Evolutionary conservation across 192 early-diverging fungal species (phyloP).

Genomic region (Lobosporangium transversale): DNA sequence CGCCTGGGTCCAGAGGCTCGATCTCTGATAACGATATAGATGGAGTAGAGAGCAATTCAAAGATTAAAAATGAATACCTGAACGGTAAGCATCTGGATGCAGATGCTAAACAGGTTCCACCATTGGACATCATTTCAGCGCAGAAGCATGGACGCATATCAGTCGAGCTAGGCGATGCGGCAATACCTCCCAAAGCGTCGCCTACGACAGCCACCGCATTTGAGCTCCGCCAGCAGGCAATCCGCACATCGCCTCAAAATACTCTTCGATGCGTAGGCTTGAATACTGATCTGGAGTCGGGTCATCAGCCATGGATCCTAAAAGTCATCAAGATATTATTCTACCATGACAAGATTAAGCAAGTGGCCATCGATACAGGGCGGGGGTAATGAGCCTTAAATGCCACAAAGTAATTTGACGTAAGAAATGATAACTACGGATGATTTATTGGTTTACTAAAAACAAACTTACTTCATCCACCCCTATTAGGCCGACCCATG

Average conservation of each 20-base stretch:
- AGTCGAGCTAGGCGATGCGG: conserved; percentile 10
- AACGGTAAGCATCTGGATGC: background rate
- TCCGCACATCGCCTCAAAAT: conserved; percentile 57
- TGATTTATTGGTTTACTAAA: too few relatives aligned
- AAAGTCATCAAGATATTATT: conserved; percentile 68
- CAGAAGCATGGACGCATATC: conserved; percentile 12
- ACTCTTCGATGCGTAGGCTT: conserved; percentile 70
- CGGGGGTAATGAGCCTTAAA: conserved; percentile 11
- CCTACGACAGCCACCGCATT: conserved; percentile 39
- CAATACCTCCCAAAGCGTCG: conserved; percentile 9
- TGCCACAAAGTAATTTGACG: too few relatives aligned
- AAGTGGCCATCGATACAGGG: conserved; percentile 28
- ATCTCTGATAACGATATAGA: conserved; percentile 15
- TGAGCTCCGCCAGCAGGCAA: conserved; percentile 42
- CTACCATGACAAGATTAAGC: conserved; percentile 63
- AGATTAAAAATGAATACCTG: background rate
- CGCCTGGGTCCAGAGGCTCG: conserved; percentile 32
- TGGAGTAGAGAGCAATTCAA: background rate
- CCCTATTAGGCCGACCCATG: conserved; percentile 17
- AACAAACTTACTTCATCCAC: background rate
- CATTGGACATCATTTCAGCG: conserved; percentile 33
- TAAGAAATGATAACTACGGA: too few relatives aligned
- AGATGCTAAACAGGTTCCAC: conserved; percentile 4
- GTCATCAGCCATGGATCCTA: conserved; percentile 61
- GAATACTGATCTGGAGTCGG: conserved; percentile 63